Evolutionary conservation across 495 filamentous ascomycete genomes (phyloP), one percentile per base, ranked within the genome.

Genomic region (Jackrogersella minutella): DNA sequence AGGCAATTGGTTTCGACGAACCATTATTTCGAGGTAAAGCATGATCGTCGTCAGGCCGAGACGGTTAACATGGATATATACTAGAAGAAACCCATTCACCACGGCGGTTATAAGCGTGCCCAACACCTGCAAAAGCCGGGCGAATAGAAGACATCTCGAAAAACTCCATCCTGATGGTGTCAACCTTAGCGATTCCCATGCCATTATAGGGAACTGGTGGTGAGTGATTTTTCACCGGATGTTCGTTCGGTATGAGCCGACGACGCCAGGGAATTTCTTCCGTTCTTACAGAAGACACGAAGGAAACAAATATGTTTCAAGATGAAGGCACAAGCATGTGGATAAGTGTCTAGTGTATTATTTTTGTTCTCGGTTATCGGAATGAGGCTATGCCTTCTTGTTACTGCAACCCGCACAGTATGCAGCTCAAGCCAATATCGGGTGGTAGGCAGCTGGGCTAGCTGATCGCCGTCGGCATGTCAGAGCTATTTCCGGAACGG

Each of bases 61-160:
- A 0, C 58, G 53, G 7, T 72, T 66, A 17, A 4, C 14, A 47
- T 74, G 67, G 30, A 80, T 72, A 17, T 62, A 63, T 17, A 71
- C 69, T 2, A 78, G 64, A 26, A 78, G 43, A 59, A 77, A 80
- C 22, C 78, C 77, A 43, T 82, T 80, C 53, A 78, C 60, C 16
- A 53, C 64, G 16, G 65, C 64, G 11, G 69, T 72, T 0, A 67
- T 50, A 11, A 80, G 58, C 17, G 72, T 64, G 1, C 61, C 73
- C 28, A 66, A 11, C 17, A 77, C 46, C 66, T 80, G 77, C 37
- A 74, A 62, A 6, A 69, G 40, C 40, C 79, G 69, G 56, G 64
- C 62, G 31, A 75, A 58, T 13, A 71, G 62, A 51, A 77, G 74
- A 76, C 77, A 78, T 73, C 57, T 60, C 33, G 74, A 62, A 41